Percentiles rank a stretch among this genome's conserved stretches.
Conservation (phyloP, 2,329 filamentous ascomycete species). For the Xylariaceae sp. region DNA sequence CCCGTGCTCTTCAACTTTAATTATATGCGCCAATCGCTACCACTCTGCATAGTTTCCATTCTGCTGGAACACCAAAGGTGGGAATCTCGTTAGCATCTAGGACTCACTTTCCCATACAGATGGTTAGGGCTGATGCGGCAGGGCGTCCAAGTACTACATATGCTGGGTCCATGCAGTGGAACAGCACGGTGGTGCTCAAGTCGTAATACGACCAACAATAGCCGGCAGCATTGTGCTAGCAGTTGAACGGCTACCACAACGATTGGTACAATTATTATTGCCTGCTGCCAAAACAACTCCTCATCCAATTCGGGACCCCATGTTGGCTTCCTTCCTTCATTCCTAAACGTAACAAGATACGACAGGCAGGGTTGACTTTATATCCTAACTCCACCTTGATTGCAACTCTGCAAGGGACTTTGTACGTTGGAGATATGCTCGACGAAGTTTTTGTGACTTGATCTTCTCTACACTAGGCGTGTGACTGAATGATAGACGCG, state of each 20-base stretch:
- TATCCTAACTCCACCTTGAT: conserved; percentile 16
- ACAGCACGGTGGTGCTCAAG: not conserved
- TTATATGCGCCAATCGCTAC: not conserved
- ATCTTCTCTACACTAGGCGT: too few relatives aligned
- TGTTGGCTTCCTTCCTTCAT: too few relatives aligned
- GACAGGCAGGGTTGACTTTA: too few relatives aligned
- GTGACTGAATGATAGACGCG: too few relatives aligned
- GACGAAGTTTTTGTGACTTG: not conserved
- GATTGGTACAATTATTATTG: not conserved
- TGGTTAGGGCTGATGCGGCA: conserved; percentile 1
- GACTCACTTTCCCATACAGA: not conserved
- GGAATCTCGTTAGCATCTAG: not conserved
- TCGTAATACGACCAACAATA: conserved; percentile 1
- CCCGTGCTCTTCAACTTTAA: not conserved
- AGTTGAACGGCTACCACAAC: not conserved
- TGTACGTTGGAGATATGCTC: not conserved
- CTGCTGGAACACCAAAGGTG: not conserved
- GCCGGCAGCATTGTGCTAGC: too few relatives aligned
- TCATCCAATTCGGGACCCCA: not conserved
- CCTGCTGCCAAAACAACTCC: not conserved
- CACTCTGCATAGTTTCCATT: not conserved
- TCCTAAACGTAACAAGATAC: too few relatives aligned
- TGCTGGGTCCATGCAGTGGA: conserved; percentile 8
- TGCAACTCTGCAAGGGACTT: conserved; percentile 23
- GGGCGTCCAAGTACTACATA: not conserved